Base-by-base conservation (phyloP, 1,284 basidiomycete genomes). In the Marasmius oreades region DNA sequence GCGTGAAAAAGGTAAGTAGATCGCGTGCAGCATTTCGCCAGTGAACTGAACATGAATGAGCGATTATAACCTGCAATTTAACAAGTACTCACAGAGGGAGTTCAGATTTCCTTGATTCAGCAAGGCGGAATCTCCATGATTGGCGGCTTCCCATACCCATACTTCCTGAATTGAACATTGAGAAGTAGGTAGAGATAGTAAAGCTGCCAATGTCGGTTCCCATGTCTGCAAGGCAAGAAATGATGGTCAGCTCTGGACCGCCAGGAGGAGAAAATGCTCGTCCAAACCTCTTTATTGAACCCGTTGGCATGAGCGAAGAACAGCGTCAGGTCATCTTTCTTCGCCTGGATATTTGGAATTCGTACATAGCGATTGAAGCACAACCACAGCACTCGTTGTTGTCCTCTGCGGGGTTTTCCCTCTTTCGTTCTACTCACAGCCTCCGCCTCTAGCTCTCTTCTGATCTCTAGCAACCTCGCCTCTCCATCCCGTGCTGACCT, bases 301-400 rank as follows among this genome's bases (percentile, higher is more conserved):
- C 92, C 92, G 68, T 89, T 93, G 1, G 89, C 91, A 65, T 93
- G 92, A 7, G 81, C 80, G 44, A 90, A 72, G 59, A 94, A 79
- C 39, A 94, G 71, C 0, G 90, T 93, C 37, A 88, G 42, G 0
- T 85, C 81, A 1, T 62, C 61, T 33, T 54, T 62, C 24, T 46
- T 64, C 18, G 61, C 53, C 31, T 55, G 53, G 36, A 63, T 62
- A 14, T 57, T 65, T 57, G 7, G 16, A 16, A 7, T 18, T 16
- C 70, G 70, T 34, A 76, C 76, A 65, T 82, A 86, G 42, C 84
- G 77, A 64, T 86, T 86, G 22, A 80, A 66, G 56, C 73, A 78
- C 56, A 78, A 82, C 79, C 80, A 84, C 51, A 82, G 69, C 10
- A 80, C 64, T 36, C 73, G 73, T n/a, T 71, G 67, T 45, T 72